phyloP scores from a whole-genome alignment of 768 basidiomycete species.

The Leucosporidium creatinivorum region DNA sequence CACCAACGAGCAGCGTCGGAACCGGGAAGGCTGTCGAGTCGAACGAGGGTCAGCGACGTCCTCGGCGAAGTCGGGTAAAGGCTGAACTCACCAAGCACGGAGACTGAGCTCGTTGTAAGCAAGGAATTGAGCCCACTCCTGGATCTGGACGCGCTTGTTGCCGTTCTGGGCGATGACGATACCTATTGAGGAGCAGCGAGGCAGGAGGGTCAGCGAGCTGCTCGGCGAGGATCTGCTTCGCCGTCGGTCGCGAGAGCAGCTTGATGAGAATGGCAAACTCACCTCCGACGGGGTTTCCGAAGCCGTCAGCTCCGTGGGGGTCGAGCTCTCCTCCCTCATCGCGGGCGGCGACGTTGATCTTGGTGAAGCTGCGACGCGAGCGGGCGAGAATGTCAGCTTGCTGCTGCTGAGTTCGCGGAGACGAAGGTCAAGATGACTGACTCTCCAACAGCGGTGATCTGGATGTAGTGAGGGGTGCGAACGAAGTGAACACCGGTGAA shows the following conservation, averaged over 20 bases:
- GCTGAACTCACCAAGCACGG: constrained; percentile 26
- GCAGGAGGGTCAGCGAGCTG: too few species aligned
- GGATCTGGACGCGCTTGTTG: constrained; percentile 49
- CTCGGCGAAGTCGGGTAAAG: constrained; percentile 5
- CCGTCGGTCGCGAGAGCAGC: too few species aligned
- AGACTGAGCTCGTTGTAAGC: constrained; percentile 43
- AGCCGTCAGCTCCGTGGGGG: neutral
- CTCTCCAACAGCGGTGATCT: constrained; percentile 39
- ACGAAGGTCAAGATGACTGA: too few species aligned
- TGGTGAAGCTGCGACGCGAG: constrained; percentile 37
- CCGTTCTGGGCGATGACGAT: neutral
- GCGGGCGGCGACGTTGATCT: constrained; percentile 43
- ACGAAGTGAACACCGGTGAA: constrained; percentile 36
- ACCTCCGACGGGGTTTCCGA: constrained; percentile 1
- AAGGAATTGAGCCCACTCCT: constrained; percentile 58
- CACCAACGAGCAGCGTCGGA: neutral
- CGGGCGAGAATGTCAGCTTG: too few species aligned
- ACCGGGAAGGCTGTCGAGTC: neutral
- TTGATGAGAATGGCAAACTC: too few species aligned
- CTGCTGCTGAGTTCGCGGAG: too few species aligned
- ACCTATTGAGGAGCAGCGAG: neutral
- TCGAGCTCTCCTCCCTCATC: constrained; percentile 43
- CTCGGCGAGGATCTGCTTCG: too few species aligned
- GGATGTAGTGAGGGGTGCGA: constrained; percentile 36
- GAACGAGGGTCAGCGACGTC: neutral